Percentiles rank a stretch among this genome's conserved stretches.
Conservation (phyloP, 164 flowering plant genomes). For the Magnolia sinica region DNA sequence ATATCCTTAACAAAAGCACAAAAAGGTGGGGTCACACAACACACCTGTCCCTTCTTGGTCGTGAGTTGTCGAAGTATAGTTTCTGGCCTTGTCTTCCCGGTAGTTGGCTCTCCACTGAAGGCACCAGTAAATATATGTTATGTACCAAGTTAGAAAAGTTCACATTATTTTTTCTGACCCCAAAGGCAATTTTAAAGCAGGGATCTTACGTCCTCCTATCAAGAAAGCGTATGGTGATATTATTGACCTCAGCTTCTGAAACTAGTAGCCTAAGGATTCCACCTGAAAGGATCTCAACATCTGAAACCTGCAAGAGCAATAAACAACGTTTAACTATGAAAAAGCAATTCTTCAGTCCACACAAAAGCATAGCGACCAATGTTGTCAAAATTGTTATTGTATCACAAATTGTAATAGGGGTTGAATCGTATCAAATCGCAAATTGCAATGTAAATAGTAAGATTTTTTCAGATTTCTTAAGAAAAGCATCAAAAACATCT, state of each 20-base stretch:
- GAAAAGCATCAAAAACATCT: no score
- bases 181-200: constrained; percentile 9
- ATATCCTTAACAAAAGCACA: neutral
- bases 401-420: no score
- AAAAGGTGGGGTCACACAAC: neutral
- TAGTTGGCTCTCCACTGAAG: constrained; percentile 92
- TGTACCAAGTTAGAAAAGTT: neutral
- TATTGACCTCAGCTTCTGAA: constrained; percentile 94
- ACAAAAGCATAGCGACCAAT: no score
- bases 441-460: no score
- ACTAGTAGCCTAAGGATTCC: constrained; percentile 82
- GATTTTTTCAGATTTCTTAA: no score
- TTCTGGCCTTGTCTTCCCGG: constrained; percentile 95
- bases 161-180: neutral
- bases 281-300: constrained; percentile 91
- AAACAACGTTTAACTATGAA: neutral
- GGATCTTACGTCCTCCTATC: constrained; percentile 78
- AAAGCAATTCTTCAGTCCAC: neutral
- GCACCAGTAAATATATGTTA: neutral
- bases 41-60: constrained; percentile 97
- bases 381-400: no score
- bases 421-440: no score
- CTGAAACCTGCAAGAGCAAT: constrained; percentile 60
- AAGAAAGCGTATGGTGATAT: constrained; percentile 80
- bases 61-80: constrained; percentile 90